Evolutionary conservation across 2,329 filamentous ascomycete genomes (phyloP).

Genomic region (Fusarium lyarnte): DNA sequence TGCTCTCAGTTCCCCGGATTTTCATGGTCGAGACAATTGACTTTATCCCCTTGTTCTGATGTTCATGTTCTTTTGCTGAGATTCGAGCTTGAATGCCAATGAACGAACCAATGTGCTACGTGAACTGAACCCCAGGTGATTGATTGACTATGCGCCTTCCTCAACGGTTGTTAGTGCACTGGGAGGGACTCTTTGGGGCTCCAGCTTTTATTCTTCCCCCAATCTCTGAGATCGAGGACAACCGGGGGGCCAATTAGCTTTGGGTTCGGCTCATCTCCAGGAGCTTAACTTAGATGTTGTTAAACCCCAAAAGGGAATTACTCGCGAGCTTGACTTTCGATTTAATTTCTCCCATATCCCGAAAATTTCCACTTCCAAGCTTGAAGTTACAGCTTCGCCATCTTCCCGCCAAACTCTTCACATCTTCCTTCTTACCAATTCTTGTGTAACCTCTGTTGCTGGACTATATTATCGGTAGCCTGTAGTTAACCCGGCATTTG

Average conservation of each 20-base stretch:
- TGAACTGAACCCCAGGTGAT: constrained; percentile 24
- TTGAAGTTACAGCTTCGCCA: neutral
- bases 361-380: neutral
- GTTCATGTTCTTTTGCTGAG: neutral
- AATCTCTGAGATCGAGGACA: constrained; percentile 20
- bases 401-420: neutral
- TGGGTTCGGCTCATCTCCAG: neutral
- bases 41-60: constrained; percentile 7
- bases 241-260: neutral
- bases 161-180: constrained; percentile 15
- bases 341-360: neutral
- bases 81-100: constrained; percentile 2
- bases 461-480: constrained; percentile 19
- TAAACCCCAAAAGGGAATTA: neutral
- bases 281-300: neutral
- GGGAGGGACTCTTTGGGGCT: constrained; percentile 6
- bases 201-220: constrained; percentile 9
- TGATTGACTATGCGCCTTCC: constrained; percentile 28
- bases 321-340: neutral
- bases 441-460: constrained; percentile 32
- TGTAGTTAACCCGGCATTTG: constrained; percentile 15
- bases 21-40: constrained; percentile 25
- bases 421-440: neutral
- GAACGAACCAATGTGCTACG: neutral
- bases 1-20: constrained; percentile 35